phyloP scores from a whole-genome alignment of 139 green algal genomes.

The Chlamydomonas eustigma region DNA sequence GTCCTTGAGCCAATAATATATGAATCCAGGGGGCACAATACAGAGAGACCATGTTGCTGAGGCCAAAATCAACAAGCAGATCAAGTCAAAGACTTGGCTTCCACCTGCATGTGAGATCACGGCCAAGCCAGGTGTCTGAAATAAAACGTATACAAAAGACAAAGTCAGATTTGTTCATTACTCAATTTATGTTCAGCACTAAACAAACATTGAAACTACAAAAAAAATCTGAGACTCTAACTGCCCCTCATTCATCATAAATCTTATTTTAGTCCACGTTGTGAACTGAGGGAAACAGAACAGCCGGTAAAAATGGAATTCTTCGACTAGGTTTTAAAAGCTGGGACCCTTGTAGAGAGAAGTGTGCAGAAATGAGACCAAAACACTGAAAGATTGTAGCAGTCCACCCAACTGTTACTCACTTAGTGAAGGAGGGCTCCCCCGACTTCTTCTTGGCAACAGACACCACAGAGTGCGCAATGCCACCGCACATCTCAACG shows the following conservation, averaged over 20 bases:
- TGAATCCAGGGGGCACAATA: conserved; percentile 62
- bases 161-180: neutral
- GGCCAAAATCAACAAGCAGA: conserved; percentile 65
- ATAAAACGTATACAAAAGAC: neutral
- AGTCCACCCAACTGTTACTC: too few species aligned
- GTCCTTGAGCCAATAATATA: conserved; percentile 81
- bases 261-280: too few species aligned
- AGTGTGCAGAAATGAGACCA: neutral
- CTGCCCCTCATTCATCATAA: too few species aligned
- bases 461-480: neutral
- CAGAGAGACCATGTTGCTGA: conserved; percentile 48
- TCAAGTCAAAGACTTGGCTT: conserved; percentile 72
- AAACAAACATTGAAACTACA: too few species aligned
- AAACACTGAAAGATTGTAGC: too few species aligned
- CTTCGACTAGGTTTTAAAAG: neutral
- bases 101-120: too few species aligned
- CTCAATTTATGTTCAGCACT: too few species aligned
- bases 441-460: neutral
- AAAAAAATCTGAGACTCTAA: too few species aligned
- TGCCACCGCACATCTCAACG: conserved; percentile 42
- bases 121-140: too few species aligned
- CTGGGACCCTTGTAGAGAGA: neutral
- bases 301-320: too few species aligned
- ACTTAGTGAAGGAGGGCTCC: neutral
- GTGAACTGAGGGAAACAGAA: too few species aligned